phyloP scores from a whole-genome alignment of 371 early-diverging fungal species.

The Lichtheimia ornata region DNA sequence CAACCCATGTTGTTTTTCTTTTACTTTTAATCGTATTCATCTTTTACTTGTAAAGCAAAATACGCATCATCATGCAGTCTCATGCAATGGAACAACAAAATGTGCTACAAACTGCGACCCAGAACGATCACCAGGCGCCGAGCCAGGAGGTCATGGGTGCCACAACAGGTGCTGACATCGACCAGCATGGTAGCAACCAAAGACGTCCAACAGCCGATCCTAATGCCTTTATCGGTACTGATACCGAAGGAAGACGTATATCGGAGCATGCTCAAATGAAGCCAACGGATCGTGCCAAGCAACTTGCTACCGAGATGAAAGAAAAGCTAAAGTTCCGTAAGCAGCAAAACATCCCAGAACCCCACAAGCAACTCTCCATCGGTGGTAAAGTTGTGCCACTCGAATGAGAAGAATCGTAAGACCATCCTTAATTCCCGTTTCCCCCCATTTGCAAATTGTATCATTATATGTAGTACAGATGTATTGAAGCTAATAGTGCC shows the following conservation, averaged over 20 bases:
- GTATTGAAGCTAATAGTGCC: neutral
- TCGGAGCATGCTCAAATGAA: neutral
- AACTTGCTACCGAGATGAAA: constrained; percentile 5
- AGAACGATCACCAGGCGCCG: constrained; percentile 3
- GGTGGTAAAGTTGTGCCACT: constrained; percentile 2
- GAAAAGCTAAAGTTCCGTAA: neutral
- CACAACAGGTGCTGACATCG: neutral
- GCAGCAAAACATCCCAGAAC: neutral
- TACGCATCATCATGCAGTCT: neutral
- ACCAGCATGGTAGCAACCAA: neutral
- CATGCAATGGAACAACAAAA: neutral
- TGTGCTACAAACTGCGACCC: neutral
- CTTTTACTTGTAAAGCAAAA: neutral
- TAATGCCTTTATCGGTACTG: constrained; percentile 5
- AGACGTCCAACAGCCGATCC: constrained; percentile 7
- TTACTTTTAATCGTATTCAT: neutral
- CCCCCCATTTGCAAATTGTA: neutral
- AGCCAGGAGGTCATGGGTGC: neutral
- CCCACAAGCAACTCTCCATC: neutral
- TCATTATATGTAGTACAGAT: neutral
- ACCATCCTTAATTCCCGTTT: neutral
- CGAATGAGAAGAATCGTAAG: neutral
- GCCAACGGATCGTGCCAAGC: constrained; percentile 1
- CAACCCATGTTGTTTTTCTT: too few relatives aligned
- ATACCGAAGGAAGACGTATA: neutral